Percentiles rank a stretch among this genome's conserved stretches.
Evolutionary conservation across 2,329 filamentous ascomycete genomes (phyloP).

Genomic region (Akanthomyces uredinophilus): DNA sequence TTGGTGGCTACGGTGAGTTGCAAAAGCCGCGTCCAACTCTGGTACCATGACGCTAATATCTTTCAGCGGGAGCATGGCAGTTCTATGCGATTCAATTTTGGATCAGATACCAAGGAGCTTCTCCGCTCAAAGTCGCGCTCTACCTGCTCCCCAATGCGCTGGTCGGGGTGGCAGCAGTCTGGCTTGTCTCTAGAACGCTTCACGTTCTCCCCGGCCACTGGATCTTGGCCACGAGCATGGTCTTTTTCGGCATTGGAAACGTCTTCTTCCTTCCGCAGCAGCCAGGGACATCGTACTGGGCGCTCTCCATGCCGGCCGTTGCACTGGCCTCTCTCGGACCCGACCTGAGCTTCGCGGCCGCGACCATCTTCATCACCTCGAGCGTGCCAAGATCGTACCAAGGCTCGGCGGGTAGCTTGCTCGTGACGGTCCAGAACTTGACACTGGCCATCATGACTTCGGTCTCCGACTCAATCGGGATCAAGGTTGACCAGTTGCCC

Average conservation of each 20-base stretch:
- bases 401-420: slow-evolving; percentile 38
- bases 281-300: slow-evolving; percentile 37
- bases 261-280: slow-evolving; percentile 27
- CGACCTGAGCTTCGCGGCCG: slow-evolving; percentile 41
- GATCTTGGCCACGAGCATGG: slow-evolving; percentile 40
- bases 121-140: slow-evolving; percentile 35
- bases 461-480: slow-evolving; percentile 30
- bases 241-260: slow-evolving; percentile 17
- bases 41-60: background rate
- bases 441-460: slow-evolving; percentile 37
- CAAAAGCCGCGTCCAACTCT: background rate
- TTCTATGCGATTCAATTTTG: slow-evolving; percentile 37
- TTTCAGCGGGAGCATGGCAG: slow-evolving; percentile 25
- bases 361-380: slow-evolving; percentile 43
- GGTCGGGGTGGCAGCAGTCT: slow-evolving; percentile 39
- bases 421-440: slow-evolving; percentile 43
- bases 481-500: slow-evolving; percentile 10
- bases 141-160: slow-evolving; percentile 42
- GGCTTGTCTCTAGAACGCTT: slow-evolving; percentile 40
- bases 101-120: slow-evolving; percentile 31
- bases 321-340: slow-evolving; percentile 42
- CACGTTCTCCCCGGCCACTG: slow-evolving; percentile 41
- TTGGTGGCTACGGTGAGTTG: slow-evolving; percentile 8
- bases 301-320: slow-evolving; percentile 39
- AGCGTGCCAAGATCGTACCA: slow-evolving; percentile 42